phyloP scores from a whole-genome alignment of 2,329 filamentous ascomycete species.

The Stachybotrys elegans region DNA sequence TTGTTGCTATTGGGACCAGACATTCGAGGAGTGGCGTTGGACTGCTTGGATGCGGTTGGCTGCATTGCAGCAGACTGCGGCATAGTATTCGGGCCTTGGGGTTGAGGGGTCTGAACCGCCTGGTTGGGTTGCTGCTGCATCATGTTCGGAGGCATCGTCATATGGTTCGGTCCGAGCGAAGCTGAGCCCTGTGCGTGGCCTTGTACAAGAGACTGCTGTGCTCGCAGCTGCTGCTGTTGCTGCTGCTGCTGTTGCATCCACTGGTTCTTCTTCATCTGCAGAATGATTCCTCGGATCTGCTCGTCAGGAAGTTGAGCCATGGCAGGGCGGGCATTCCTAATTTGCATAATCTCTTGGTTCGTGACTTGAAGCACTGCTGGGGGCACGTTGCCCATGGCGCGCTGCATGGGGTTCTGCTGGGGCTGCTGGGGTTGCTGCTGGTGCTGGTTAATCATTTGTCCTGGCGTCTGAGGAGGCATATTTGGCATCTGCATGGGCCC shows the following conservation, averaged over 20 bases:
- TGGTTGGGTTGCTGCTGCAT: constrained; percentile 53
- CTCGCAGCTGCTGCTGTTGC: constrained; percentile 23
- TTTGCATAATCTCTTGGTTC: constrained; percentile 25
- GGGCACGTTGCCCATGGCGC: constrained; percentile 13
- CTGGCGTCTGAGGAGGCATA: constrained; percentile 17
- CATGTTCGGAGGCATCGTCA: constrained; percentile 42
- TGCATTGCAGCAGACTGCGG: constrained; percentile 31
- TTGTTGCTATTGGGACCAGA: too few relatives aligned
- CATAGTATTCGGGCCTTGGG: constrained; percentile 36
- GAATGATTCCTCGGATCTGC: constrained; percentile 23
- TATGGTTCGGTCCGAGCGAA: constrained; percentile 33
- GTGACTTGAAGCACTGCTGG: constrained; percentile 26
- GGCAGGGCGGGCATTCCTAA: constrained; percentile 20
- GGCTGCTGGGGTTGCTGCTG: too few relatives aligned
- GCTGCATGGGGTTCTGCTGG: constrained; percentile 6
- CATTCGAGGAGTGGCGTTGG: constrained; percentile 15
- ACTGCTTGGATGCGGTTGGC: constrained; percentile 22
- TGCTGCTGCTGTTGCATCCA: constrained; percentile 24
- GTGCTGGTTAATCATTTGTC: constrained; percentile 24
- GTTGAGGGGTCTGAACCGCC: constrained; percentile 28
- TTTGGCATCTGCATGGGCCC: constrained; percentile 11
- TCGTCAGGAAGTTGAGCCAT: constrained; percentile 25
- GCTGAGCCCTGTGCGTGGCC: constrained; percentile 24
- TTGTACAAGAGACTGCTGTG: constrained; percentile 32
- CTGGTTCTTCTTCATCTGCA: constrained; percentile 25